Evolutionary conservation across 208 protist genomes (phyloP).

Genomic region (Trypanosomatidae sp.): DNA sequence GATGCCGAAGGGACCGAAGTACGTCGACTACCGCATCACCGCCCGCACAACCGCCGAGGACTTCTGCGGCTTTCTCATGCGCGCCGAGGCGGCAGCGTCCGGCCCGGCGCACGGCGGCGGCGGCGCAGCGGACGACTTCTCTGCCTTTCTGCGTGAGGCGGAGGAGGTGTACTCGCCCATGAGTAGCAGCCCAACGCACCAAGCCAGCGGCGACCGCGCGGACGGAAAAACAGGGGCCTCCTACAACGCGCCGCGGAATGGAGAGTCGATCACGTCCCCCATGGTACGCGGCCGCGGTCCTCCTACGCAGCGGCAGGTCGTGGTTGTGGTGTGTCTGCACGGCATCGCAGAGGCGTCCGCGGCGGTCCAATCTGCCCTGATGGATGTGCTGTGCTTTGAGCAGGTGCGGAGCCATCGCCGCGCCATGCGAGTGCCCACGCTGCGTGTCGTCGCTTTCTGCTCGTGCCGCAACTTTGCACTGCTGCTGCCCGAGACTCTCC

Average conservation of each 20-base stretch:
- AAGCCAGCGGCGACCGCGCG: background rate
- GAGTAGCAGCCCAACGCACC: background rate
- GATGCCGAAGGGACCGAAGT: slow-evolving; percentile 80
- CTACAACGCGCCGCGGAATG: slow-evolving; percentile 7
- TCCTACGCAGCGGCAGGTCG: slow-evolving; percentile 28
- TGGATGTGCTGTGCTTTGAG: slow-evolving; percentile 73
- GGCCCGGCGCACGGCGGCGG: slow-evolving; percentile 5
- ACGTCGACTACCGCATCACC: slow-evolving; percentile 73
- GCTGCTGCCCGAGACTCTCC: slow-evolving; percentile 61
- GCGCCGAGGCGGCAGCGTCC: slow-evolving; percentile 46
- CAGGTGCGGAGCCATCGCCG: slow-evolving; percentile 29
- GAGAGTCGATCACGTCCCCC: too few relatives aligned
- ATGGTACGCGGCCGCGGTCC: too few relatives aligned
- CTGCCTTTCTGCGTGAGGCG: slow-evolving; percentile 11
- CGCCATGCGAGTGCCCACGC: slow-evolving; percentile 26
- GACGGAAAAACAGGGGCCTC: background rate
- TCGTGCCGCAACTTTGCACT: slow-evolving; percentile 42
- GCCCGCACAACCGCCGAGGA: slow-evolving; percentile 55
- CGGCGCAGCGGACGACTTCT: slow-evolving; percentile 7
- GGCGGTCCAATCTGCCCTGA: slow-evolving; percentile 55
- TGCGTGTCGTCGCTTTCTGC: slow-evolving; percentile 86
- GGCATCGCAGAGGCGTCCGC: slow-evolving; percentile 57
- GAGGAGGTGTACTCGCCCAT: background rate
- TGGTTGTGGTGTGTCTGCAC: slow-evolving; percentile 76
- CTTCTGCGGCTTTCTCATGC: slow-evolving; percentile 64